phyloP scores from a whole-genome alignment of 176 grass and related monocot species.

The Olyra latifolia region DNA sequence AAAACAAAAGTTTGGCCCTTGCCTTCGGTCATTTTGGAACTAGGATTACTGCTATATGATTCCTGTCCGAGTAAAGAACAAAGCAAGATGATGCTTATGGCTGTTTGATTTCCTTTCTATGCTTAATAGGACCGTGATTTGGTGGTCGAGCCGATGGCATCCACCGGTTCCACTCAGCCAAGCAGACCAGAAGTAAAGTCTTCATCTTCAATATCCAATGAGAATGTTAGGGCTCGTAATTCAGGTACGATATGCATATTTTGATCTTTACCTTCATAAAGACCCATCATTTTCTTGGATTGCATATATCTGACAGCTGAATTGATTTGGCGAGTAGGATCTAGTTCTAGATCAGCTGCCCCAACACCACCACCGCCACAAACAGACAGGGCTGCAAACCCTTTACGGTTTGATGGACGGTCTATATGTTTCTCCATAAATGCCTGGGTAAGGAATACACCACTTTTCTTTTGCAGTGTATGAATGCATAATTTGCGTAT shows the following conservation, averaged over 20 bases:
- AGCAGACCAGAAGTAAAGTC: constrained; percentile 59
- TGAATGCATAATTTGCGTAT: not conserved
- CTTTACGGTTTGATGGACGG: constrained; percentile 60
- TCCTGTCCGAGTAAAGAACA: not conserved
- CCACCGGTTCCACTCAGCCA: constrained; percentile 39
- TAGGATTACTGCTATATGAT: not conserved
- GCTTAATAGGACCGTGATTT: constrained; percentile 64
- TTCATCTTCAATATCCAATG: constrained; percentile 49
- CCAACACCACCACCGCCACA: constrained; percentile 17
- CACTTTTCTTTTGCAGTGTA: not conserved
- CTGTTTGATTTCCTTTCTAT: not conserved
- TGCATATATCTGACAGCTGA: constrained; percentile 12
- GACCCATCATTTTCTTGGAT: not conserved
- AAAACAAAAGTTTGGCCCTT: not conserved
- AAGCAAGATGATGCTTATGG: not conserved
- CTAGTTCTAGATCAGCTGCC: constrained; percentile 44
- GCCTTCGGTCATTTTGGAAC: not conserved
- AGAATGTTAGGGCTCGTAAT: constrained; percentile 45
- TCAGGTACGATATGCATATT: constrained; percentile 53
- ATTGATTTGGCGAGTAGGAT: constrained; percentile 41
- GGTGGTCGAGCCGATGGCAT: constrained; percentile 67
- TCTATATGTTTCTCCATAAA: constrained; percentile 86
- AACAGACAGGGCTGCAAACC: constrained; percentile 35
- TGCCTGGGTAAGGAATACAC: constrained; percentile 70
- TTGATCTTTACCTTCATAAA: not conserved